A percentile compares a stretch with the other conserved stretches of the same genome.
Evolutionary conservation across 1,139 yeast species (phyloP).

Genomic region (Candida tropicalis): DNA sequence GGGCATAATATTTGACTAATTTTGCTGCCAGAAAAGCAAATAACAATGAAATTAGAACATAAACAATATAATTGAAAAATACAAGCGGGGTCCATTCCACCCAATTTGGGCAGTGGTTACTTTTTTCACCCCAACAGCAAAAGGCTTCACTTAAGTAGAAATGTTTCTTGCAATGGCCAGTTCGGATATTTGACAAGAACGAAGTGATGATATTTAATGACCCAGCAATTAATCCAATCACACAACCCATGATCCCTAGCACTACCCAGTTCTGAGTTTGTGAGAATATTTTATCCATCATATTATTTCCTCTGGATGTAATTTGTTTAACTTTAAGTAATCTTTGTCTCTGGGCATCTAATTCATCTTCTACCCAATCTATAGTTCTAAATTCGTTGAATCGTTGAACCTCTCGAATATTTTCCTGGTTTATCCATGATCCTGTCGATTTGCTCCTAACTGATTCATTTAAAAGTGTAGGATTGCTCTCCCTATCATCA

Average conservation of each 20-base stretch:
- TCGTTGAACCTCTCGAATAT: constrained; percentile 38
- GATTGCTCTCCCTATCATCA: constrained; percentile 2
- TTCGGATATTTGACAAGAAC: constrained; percentile 76
- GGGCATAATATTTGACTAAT: constrained; percentile 73
- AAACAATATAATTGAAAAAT: constrained; percentile 56
- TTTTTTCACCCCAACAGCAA: constrained; percentile 76
- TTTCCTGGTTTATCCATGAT: constrained; percentile 41
- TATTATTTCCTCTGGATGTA: constrained; percentile 19
- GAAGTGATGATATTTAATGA: constrained; percentile 79
- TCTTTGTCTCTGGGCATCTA: constrained; percentile 52
- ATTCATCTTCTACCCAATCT: constrained; percentile 86
- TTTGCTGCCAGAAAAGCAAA: constrained; percentile 70
- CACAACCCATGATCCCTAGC: constrained; percentile 70
- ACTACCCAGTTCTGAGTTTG: constrained; percentile 75
- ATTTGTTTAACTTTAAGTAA: constrained; percentile 24
- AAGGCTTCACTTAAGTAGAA: constrained; percentile 74
- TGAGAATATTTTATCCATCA: constrained; percentile 36
- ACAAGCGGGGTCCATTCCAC: constrained; percentile 50
- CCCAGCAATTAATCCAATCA: constrained; percentile 84
- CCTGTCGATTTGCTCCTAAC: constrained; percentile 27
- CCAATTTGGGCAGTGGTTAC: constrained; percentile 57
- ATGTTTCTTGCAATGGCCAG: constrained; percentile 74
- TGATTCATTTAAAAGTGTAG: constrained; percentile 6
- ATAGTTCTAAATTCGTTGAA: constrained; percentile 68
- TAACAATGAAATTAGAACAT: constrained; percentile 57